A percentile compares a stretch with the other conserved stretches of the same genome.
Evolutionary conservation across 1,284 basidiomycete species (phyloP).

Genomic region (Marasmius sp.): DNA sequence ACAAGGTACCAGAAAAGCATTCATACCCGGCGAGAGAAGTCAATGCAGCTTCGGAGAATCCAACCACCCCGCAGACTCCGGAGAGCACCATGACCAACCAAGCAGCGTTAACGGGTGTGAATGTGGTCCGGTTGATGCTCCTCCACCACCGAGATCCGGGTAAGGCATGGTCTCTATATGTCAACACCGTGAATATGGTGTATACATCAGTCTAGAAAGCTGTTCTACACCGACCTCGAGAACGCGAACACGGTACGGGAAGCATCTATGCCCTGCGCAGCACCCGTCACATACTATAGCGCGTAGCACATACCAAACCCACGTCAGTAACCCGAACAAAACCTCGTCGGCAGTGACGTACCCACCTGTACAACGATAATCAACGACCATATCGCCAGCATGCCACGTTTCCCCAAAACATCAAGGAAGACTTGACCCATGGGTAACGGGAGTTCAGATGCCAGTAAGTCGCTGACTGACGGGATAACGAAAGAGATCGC

Average conservation of each 20-base stretch:
- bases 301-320: no score
- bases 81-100: conserved; percentile 68
- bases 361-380: conserved; percentile 69
- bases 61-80: conserved; percentile 60
- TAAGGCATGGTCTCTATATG: conserved; percentile 60
- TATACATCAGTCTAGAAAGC: background rate
- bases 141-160: conserved; percentile 73
- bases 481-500: conserved; percentile 63
- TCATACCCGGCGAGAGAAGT: conserved; percentile 65
- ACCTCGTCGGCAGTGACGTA: background rate
- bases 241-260: conserved; percentile 76
- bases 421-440: conserved; percentile 74
- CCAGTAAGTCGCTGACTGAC: conserved; percentile 54
- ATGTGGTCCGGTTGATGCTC: conserved; percentile 52
- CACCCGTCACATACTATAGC: conserved; percentile 66
- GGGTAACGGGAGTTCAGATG: conserved; percentile 53
- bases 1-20: background rate
- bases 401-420: conserved; percentile 64
- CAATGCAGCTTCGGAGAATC: conserved; percentile 63
- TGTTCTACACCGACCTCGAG: conserved; percentile 30
- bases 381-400: conserved; percentile 69
- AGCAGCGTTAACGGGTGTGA: conserved; percentile 72
- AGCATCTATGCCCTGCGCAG: conserved; percentile 73
- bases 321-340: background rate
- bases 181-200: background rate